Evolutionary conservation across 345 rosid genomes (phyloP), one percentile per base, ranked within the genome.

Genomic region (Kernera saxatilis): DNA sequence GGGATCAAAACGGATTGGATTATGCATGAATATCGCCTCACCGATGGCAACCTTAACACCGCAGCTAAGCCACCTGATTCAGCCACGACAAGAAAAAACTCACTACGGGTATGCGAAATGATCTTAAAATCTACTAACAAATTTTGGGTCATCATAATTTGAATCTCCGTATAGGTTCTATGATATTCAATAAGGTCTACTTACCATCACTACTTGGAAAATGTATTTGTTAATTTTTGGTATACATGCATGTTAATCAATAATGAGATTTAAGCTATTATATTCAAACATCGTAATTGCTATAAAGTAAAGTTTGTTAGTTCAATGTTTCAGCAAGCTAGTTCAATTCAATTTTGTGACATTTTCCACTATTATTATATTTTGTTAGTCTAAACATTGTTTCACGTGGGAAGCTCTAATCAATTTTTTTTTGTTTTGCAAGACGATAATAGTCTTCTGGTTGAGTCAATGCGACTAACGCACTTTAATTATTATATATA

Each of bases 11-110:
- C 88, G 8, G 82, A 82, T 61, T 87, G 93, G 90, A 85, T 85
- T 33, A 87, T 87, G 93, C 93, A 87, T 50, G 93, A 87, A 52
- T 87, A 84, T 78, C 87, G 90, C 46, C 86, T 85, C 40, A 67
- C 78, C 2, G 80, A 81, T 61, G 74, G 76, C 40, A 66, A 67
- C 8, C 74, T 79, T 52, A 49, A 10, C 62, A 64, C 64, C 6
- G 39, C 80, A 3, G n/a, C 49, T 29, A 63, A 81, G 8, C 84
- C 71, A n/a, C 79, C 83, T 7, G 88, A 80, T 6, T 13, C 58
- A 36, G 35, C 73, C 58, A 59, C 72, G 4, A 50, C 64, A 72
- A 84, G 79, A 74, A 85, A 85, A 74, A 76, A 72, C 35, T 85
- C 93, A 57, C 72, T 85, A 70, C 70, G 93, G 85, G 90, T 87